Evolutionary conservation across 208 protist species (phyloP), one percentile per base, ranked within the genome.

Genomic region (Crithidia fasciculata): DNA sequence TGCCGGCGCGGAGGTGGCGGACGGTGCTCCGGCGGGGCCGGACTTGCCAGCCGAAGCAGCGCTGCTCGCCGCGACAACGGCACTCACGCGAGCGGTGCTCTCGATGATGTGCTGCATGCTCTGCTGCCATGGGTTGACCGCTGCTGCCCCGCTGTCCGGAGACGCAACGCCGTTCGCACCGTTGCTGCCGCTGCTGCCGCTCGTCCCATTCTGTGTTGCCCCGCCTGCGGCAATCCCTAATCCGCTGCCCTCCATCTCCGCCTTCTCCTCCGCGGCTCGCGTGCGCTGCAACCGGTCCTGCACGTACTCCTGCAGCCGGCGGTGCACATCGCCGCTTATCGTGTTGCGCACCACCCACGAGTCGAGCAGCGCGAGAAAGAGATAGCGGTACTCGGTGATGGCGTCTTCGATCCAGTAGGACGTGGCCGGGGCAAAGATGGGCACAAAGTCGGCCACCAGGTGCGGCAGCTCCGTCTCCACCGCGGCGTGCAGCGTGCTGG

Each of bases 221-320:
- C 28, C 28, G 28, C 63, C 45, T 4, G 65, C 52, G 10, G 47
- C 39, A 36, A 28, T 7, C 28, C 28, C 28, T 28, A 28, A 28
- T 5, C 56, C 55, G 71, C n/a, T 57, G 54, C 55, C 64, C 4
- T 56, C 52, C 12, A 47, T 36, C 59, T 81, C 64, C 18, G 67
- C 64, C 63, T 72, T 61, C 39, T 52, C 64, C 60, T 81, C 54
- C 18, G 50, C 64, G 4, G 85, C 83, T 10, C 83, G 81, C 3
- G 76, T 60, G n/a, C 74, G 74, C 64, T 92, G 87, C 49, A 90
- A 76, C 9, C 74, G 78, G 69, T 91, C 81, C 16, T 82, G 83
- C 36, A 95, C 45, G 60, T 84, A 73, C 58, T 89, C 86, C 74
- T 91, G 85, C 56, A 95, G 81, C 2, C 87, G 85, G 28, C 87